Evolutionary conservation across 2,329 filamentous ascomycete species (phyloP), one percentile per base, ranked within the genome.

Genomic region (Cercospora sojina): DNA sequence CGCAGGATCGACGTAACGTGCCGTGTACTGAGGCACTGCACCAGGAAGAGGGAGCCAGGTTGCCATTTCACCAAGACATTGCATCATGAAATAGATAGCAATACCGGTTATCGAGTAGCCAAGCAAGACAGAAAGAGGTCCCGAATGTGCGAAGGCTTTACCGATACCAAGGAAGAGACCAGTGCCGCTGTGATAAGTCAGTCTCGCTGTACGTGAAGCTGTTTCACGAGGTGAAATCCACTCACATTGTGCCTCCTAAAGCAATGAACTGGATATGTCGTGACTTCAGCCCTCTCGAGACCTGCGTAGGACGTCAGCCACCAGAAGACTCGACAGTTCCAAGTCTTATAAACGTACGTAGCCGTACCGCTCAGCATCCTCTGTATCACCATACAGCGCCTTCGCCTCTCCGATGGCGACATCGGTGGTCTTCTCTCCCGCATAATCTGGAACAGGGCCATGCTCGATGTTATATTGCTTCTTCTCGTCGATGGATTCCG

Each of bases 251-350:
- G 18, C 66, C 68, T n/a, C 85, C 85, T 13, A 88, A 80, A 13
- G 85, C 86, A 72, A 88, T 88, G 73, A 87, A 85, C 68, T 86
- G 80, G 59, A 87, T 84, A 74, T 87, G 85, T 69, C 84, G 81
- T 41, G 83, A 83, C 73, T 84, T 84, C 64, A 83, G 76, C 58
- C 82, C 83, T 79, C 83, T 76, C 70, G 79, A 73, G 51, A 85
- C 83, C 71, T 85, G 85, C 18, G 51, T 3, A 12, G 12, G 5
- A 10, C n/a, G 12, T 64, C 27, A 64, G 61, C 61, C 20, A 57
- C 1, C 13, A 31, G 1, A 3, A 27, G 0, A 4, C 47, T 53
- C 7, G 12, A 25, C 12, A 3, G 6, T 31, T 5, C n/a, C n/a
- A n/a, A n/a, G n/a, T n/a, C n/a, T n/a, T n/a, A n/a, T n/a, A 9